Conservation (phyloP, 371 early-diverging fungal species). For the Massospora cicadina region DNA sequence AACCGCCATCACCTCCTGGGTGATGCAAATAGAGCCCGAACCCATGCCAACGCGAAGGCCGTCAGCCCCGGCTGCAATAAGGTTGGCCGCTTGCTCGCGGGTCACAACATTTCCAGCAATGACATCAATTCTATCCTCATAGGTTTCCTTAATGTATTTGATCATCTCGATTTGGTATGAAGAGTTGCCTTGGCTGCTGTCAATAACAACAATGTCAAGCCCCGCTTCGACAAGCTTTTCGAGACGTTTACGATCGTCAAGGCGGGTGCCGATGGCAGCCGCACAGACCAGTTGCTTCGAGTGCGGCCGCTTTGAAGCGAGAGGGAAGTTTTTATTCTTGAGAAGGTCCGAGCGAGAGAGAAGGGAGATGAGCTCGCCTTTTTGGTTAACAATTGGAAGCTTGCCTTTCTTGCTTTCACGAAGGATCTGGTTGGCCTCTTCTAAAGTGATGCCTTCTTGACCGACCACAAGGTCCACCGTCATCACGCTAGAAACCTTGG, state of each 20-base stretch:
- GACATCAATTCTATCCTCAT: constrained; percentile 49
- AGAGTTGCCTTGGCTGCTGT: constrained; percentile 90
- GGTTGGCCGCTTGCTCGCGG: constrained; percentile 76
- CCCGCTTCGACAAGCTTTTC: constrained; percentile 78
- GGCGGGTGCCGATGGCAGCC: constrained; percentile 87
- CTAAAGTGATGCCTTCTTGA: constrained; percentile 64
- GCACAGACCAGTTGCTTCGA: constrained; percentile 85
- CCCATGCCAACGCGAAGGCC: constrained; percentile 95
- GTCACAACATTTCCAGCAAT: constrained; percentile 96
- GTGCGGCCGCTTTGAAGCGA: constrained; percentile 61
- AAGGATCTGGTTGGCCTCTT: constrained; percentile 79
- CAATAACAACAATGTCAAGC: constrained; percentile 82
- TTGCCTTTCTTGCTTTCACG: constrained; percentile 86
- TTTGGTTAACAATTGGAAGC: constrained; percentile 77
- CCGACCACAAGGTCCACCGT: constrained; percentile 77
- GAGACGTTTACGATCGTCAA: constrained; percentile 71
- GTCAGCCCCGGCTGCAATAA: constrained; percentile 91
- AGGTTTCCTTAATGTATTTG: constrained; percentile 68
- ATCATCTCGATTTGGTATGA: constrained; percentile 87
- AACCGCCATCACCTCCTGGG: constrained; percentile 96
- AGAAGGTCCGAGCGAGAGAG: constrained; percentile 85
- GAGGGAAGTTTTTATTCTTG: constrained; percentile 88
- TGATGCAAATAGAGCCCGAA: constrained; percentile 92
- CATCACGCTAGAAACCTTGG: constrained; percentile 62
- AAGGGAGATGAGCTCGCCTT: constrained; percentile 73